Conservation (phyloP, 805 yeast species). For the Yarrowia porcina region DNA sequence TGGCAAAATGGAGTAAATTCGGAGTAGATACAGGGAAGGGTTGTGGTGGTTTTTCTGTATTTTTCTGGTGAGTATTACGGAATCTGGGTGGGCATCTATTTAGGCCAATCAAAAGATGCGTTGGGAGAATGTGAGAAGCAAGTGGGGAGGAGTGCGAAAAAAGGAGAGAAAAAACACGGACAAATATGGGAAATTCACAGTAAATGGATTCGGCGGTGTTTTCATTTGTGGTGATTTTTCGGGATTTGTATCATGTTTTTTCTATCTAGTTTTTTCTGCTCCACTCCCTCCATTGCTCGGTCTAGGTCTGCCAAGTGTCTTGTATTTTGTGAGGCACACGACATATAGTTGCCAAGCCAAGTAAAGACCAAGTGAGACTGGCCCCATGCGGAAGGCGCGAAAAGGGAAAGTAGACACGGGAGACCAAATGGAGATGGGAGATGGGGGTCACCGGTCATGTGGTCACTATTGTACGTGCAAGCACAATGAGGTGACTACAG, state of each 20-base stretch:
- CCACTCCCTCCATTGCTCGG: too few species aligned
- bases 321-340: not conserved
- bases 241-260: not conserved
- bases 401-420: too few species aligned
- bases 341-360: not conserved
- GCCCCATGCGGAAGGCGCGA: not conserved
- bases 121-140: not conserved
- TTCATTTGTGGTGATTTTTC: too few species aligned
- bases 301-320: not conserved
- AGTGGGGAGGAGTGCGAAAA: not conserved
- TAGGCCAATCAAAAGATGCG: too few species aligned
- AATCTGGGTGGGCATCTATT: not conserved
- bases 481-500: not conserved
- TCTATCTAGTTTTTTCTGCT: too few species aligned
- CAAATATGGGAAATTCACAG: not conserved
- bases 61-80: not conserved
- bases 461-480: not conserved
- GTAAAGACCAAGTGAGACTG: not conserved
- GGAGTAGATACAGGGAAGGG: not conserved
- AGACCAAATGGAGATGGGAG: too few species aligned
- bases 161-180: not conserved
- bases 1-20: not conserved
- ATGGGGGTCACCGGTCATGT: too few species aligned
- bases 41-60: not conserved
- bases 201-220: too few species aligned